phyloP scores from a whole-genome alignment of 305 asterid species.

The Fraxinus albicans region DNA sequence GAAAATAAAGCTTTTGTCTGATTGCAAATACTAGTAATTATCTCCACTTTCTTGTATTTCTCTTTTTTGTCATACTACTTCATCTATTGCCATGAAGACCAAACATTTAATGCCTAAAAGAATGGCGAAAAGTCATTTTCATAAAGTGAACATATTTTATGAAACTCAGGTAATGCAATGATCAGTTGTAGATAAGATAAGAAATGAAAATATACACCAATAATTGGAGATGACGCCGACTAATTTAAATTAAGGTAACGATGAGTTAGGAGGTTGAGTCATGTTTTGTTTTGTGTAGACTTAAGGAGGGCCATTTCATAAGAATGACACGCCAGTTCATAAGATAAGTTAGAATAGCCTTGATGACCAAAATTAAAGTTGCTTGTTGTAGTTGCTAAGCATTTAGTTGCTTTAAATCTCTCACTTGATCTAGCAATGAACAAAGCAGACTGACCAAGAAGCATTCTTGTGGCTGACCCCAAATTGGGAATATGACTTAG shows the following conservation, averaged over 20 bases:
- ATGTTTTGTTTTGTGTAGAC: background rate
- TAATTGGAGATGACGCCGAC: background rate
- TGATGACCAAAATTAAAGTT: background rate
- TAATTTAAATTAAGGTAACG: background rate
- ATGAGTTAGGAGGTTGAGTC: background rate
- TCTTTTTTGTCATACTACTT: background rate
- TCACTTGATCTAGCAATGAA: background rate
- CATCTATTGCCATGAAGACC: background rate
- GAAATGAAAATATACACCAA: background rate
- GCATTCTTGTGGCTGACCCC: background rate
- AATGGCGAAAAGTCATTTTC: background rate
- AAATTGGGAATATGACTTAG: background rate
- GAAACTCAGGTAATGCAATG: background rate
- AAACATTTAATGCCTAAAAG: constrained; percentile 6
- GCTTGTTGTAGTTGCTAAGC: background rate
- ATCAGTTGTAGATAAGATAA: background rate
- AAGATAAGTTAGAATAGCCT: background rate
- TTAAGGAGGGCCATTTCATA: background rate
- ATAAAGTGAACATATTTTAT: background rate
- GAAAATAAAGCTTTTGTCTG: constrained; percentile 4
- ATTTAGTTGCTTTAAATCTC: background rate
- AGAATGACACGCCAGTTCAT: background rate
- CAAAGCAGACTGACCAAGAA: background rate
- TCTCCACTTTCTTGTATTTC: background rate
- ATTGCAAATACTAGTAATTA: background rate